A percentile compares a stretch with the other conserved stretches of the same genome.
Conservation (phyloP, 108 stramenopile genomes). For the Conticribra guillardii region DNA sequence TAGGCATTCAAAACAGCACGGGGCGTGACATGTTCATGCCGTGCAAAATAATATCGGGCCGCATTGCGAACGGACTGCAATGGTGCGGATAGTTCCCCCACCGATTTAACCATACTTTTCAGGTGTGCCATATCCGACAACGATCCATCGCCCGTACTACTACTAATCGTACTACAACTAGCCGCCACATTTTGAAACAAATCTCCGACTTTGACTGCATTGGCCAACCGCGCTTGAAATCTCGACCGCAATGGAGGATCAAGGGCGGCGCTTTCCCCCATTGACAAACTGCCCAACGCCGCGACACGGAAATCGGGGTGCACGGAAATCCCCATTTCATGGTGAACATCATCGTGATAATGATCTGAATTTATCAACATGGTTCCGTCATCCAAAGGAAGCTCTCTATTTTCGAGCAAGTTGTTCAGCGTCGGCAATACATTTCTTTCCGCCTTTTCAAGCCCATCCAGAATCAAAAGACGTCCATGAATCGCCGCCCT, state of each 20-base stretch:
- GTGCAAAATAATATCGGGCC: conserved; percentile 31
- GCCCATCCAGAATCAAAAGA: conserved; percentile 83
- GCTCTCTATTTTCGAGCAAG: conserved; percentile 84
- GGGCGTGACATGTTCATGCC: conserved; percentile 33
- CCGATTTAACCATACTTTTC: conserved; percentile 34
- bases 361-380: conserved; percentile 41
- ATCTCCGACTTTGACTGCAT: conserved; percentile 37
- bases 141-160: conserved; percentile 35
- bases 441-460: conserved; percentile 87
- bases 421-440: conserved; percentile 90
- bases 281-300: conserved; percentile 58
- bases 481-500: conserved; percentile 85
- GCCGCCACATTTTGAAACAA: conserved; percentile 18
- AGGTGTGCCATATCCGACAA: conserved; percentile 18
- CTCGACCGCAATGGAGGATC: conserved; percentile 88
- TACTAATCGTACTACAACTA: conserved; percentile 8
- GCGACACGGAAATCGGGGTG: conserved; percentile 85
- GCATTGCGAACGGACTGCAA: conserved; percentile 47
- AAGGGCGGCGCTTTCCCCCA: conserved; percentile 56
- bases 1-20: conserved; percentile 44
- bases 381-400: conserved; percentile 81
- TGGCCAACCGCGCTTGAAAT: conserved; percentile 61
- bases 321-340: conserved; percentile 43
- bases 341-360: conserved; percentile 20
- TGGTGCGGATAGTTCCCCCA: conserved; percentile 25